Percentiles rank a stretch among this genome's conserved stretches.
phyloP scores from a whole-genome alignment of 768 basidiomycete species.

The Epithele typhae region DNA sequence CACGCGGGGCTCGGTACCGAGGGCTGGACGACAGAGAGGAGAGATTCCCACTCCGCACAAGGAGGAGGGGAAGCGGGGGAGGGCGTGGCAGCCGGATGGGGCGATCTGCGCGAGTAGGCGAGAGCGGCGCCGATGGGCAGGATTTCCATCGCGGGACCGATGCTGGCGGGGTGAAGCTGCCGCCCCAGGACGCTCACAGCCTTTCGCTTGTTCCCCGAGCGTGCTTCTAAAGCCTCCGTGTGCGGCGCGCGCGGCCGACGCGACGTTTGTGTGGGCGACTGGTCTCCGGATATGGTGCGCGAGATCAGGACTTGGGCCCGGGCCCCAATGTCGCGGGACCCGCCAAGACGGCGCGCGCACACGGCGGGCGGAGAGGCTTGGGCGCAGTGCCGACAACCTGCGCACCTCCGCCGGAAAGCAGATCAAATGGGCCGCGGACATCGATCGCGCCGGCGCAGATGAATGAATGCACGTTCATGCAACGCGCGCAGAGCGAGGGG shows the following conservation, averaged over 20 bases:
- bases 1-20: too few species aligned
- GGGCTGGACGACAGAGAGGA: too few species aligned
- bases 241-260: background rate
- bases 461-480: constrained; percentile 3
- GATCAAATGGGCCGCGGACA: background rate
- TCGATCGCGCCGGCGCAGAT: constrained; percentile 1
- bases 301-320: constrained; percentile 1
- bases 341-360: too few species aligned
- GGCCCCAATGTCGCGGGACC: too few species aligned
- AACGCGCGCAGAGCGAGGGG: constrained; percentile 6
- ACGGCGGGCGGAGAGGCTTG: too few species aligned
- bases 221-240: constrained; percentile 16
- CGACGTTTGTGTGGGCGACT: too few species aligned
- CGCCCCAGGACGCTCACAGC: constrained; percentile 12
- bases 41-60: too few species aligned
- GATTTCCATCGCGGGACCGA: constrained; percentile 3
- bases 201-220: constrained; percentile 18
- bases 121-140: constrained; percentile 13
- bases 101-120: too few species aligned
- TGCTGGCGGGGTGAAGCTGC: constrained; percentile 8
- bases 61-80: too few species aligned
- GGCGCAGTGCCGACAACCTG: too few species aligned
- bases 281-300: constrained; percentile 3
- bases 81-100: too few species aligned
- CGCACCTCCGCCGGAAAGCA: too few species aligned